Base-by-base conservation (phyloP, 169 alveolate genomes). In the Eimeria sp. region DNA sequence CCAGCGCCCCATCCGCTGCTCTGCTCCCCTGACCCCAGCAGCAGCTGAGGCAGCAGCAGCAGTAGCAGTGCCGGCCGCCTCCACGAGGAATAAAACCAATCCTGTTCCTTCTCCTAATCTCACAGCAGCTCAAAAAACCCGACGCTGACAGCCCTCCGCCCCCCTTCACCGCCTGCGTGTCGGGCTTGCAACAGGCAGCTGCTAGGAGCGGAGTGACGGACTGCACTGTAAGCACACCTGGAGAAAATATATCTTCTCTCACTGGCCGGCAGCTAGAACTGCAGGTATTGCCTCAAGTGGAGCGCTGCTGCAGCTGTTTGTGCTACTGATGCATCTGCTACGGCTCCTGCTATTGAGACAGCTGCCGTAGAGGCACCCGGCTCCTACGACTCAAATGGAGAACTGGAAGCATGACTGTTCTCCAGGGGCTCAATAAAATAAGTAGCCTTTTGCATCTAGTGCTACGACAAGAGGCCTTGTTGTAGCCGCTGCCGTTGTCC, bases 1-100 rank as follows among this genome's bases (percentile, higher is more conserved):
- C 70, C 70, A 61, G 70, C 70, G n/a, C 70, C 70, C 70, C 70
- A 61, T 61, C 70, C 70, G 70, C 70, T 61, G 70, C 70, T 61
- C 20, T 25, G 20, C 27, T 20, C 20, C 70, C n/a, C 70, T 61
- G 70, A 4, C 70, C n/a, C 9, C 70, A 61, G 70, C 70, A 61
- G n/a, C 27, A 61, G 70, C 70, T 61, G 70, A 61, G 70, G 70
- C 70, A 61, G 70, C 70, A 61, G 70, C 70, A 61, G 70, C 70
- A 61, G 70, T 25, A 61, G 27, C 70, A 5, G 70, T 25, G n/a
- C 27, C 70, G n/a, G n/a, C 70, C 0, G 1, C 70, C 9, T 11
- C n/a, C 70, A 61, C 27, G 27, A 61, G 70, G 7, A n/a, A 49
- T 30, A 25, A 30, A 20, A 25, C 27, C 82, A 72, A 30, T 27